A percentile compares a stretch with the other conserved stretches of the same genome.
phyloP scores from a whole-genome alignment of 2,329 filamentous ascomycete species.

The Nemania sp. region DNA sequence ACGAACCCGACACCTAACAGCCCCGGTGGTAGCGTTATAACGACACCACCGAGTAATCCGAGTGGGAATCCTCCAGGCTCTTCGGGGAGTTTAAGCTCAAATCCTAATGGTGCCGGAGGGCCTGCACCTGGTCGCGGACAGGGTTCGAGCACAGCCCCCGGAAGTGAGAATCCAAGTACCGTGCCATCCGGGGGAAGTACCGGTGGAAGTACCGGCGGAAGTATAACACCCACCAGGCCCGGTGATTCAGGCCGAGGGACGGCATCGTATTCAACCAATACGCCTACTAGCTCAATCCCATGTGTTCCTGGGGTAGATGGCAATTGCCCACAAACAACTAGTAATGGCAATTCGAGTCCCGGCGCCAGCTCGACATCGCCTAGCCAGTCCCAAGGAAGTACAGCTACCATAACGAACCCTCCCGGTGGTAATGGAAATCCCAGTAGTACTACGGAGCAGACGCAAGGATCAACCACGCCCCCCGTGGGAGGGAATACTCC shows the following conservation, averaged over 20 bases:
- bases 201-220: not conserved
- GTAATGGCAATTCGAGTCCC: constrained; percentile 24
- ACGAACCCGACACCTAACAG: constrained; percentile 19
- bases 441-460: constrained; percentile 17
- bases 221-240: constrained; percentile 13
- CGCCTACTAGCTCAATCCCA: constrained; percentile 21
- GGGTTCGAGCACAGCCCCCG: constrained; percentile 27
- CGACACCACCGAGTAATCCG: constrained; percentile 14
- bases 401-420: constrained; percentile 21
- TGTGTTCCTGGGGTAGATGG: constrained; percentile 34
- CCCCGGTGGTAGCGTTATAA: constrained; percentile 9
- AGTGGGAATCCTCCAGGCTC: constrained; percentile 11
- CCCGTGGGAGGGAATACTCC: constrained; percentile 17
- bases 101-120: constrained; percentile 33
- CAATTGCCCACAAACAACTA: constrained; percentile 21
- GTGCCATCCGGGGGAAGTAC: constrained; percentile 10
- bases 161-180: constrained; percentile 23
- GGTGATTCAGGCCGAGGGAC: constrained; percentile 17
- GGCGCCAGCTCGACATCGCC: constrained; percentile 23
- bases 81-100: constrained; percentile 28
- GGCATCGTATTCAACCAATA: constrained; percentile 18
- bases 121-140: constrained; percentile 34
- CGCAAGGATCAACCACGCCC: constrained; percentile 16
- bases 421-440: constrained; percentile 19
- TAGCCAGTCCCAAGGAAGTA: constrained; percentile 35